Conservation (phyloP, 2,329 filamentous ascomycete genomes). For the Penicillium sp. region DNA sequence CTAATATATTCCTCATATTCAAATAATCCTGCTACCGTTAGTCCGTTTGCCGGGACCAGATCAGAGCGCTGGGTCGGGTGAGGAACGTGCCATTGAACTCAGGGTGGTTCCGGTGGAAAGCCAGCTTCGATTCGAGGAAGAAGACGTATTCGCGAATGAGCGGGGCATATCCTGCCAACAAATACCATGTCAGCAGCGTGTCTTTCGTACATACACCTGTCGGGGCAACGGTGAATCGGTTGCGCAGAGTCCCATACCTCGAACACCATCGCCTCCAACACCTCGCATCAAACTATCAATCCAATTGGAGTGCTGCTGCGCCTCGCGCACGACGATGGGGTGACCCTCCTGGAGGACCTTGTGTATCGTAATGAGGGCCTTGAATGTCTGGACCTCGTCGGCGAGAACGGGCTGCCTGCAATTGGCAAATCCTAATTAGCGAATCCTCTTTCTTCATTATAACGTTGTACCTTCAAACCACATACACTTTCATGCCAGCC, state of each 20-base stretch:
- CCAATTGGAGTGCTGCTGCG: constrained; percentile 86
- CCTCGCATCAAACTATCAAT: constrained; percentile 89
- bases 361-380: constrained; percentile 94
- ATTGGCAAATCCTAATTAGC: constrained; percentile 14
- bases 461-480: constrained; percentile 24
- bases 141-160: constrained; percentile 97
- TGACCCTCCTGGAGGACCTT: constrained; percentile 98
- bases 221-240: neutral
- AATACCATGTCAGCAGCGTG: constrained; percentile 14
- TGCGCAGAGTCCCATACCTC: constrained; percentile 57
- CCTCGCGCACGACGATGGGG: constrained; percentile 82
- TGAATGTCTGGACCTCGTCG: constrained; percentile 98
- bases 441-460: neutral
- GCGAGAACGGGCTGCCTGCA: constrained; percentile 91
- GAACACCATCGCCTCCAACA: constrained; percentile 78
- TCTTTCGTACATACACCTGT: neutral
- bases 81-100: constrained; percentile 81
- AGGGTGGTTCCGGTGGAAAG: constrained; percentile 94
- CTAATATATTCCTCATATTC: constrained; percentile 99
- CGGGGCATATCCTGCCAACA: constrained; percentile 71
- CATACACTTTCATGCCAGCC: constrained; percentile 97
- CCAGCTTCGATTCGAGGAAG: constrained; percentile 90
- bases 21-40: constrained; percentile 67
- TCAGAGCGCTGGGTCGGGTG: neutral
- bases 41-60: neutral